Percentiles rank a stretch among this genome's conserved stretches.
Conservation (phyloP, 192 early-diverging fungal genomes). For the Piromyces finnis region DNA sequence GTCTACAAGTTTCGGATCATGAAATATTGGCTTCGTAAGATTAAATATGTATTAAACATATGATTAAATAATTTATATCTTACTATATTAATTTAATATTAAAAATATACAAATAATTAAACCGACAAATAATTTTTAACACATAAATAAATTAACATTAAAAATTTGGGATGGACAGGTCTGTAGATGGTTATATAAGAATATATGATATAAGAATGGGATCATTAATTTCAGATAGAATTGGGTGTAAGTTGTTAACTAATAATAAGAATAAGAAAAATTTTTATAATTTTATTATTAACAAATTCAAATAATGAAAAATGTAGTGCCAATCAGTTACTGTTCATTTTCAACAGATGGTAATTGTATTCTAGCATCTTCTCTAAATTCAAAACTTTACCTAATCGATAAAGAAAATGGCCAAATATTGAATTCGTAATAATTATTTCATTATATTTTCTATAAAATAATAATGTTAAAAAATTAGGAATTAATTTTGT, state of each 20-base stretch:
- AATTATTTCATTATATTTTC: too few relatives aligned
- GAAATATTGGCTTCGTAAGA: constrained; percentile 58
- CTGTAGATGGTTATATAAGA: constrained; percentile 68
- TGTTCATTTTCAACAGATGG: constrained; percentile 41
- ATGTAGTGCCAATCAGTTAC: constrained; percentile 55
- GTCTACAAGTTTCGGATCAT: constrained; percentile 43
- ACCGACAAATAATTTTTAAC: too few relatives aligned
- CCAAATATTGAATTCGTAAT: constrained; percentile 50
- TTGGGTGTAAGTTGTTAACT: constrained; percentile 43
- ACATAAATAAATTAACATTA: too few relatives aligned
- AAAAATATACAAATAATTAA: too few relatives aligned
- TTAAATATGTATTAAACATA: background rate
- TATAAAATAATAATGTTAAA: too few relatives aligned
- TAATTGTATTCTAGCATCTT: constrained; percentile 55
- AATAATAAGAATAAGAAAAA: too few relatives aligned
- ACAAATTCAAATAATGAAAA: background rate
- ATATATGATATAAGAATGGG: constrained; percentile 76
- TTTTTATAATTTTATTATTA: too few relatives aligned
- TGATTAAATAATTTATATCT: too few relatives aligned
- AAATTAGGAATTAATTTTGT: too few relatives aligned
- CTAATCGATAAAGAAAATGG: constrained; percentile 69
- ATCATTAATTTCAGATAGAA: constrained; percentile 37
- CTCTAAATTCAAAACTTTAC: constrained; percentile 60
- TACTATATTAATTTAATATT: too few relatives aligned
- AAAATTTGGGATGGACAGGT: too few relatives aligned